Evolutionary conservation across 352 stramenopile species (phyloP).

Genomic region (Globisporangium recalcitrans): DNA sequence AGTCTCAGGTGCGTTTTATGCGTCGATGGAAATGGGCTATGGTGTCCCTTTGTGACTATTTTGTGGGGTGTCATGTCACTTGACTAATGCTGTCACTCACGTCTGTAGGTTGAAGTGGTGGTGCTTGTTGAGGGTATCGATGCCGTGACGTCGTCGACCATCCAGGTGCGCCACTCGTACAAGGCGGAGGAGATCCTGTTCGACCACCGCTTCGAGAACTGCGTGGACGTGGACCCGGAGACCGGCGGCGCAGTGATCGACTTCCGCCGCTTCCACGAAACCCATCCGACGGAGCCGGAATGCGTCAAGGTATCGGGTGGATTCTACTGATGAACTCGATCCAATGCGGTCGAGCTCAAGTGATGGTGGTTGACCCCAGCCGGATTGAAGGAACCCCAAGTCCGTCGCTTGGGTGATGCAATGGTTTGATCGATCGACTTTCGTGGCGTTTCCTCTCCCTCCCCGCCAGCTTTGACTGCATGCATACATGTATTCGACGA

Average conservation of each 20-base stretch:
- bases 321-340: slow-evolving; percentile 44
- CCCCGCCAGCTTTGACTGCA: too few species aligned
- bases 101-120: slow-evolving; percentile 90
- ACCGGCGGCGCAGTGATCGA: slow-evolving; percentile 84
- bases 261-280: slow-evolving; percentile 88
- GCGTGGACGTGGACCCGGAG: slow-evolving; percentile 72
- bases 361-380: not conserved
- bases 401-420: too few species aligned
- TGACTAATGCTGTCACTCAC: slow-evolving; percentile 1
- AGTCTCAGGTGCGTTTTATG: slow-evolving; percentile 49
- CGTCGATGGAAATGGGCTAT: not conserved
- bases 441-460: too few species aligned
- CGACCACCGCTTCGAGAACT: slow-evolving; percentile 91
- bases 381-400: too few species aligned
- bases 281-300: slow-evolving; percentile 41
- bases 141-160: slow-evolving; percentile 90
- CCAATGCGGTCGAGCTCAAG: not conserved
- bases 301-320: slow-evolving; percentile 54
- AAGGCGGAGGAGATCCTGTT: slow-evolving; percentile 89
- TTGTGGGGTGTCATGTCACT: too few species aligned
- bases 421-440: too few species aligned
- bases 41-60: too few species aligned
- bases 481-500: not conserved
- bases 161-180: slow-evolving; percentile 96
- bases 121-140: slow-evolving; percentile 95